A percentile compares a stretch with the other conserved stretches of the same genome.
Evolutionary conservation across 345 rosid species (phyloP).

Genomic region (Gossypium rotundifolium): DNA sequence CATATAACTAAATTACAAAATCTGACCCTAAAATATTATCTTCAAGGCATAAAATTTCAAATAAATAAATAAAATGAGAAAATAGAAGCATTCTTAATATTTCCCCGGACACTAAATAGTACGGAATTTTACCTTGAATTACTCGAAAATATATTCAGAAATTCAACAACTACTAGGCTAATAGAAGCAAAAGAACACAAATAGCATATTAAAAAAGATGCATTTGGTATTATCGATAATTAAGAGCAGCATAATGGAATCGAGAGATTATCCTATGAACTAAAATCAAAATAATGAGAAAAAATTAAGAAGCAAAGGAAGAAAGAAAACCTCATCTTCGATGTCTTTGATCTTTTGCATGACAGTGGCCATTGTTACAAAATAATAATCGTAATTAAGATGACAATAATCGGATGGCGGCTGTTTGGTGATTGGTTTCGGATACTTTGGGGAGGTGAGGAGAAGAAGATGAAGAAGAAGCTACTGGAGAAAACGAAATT

Average conservation of each 20-base stretch:
- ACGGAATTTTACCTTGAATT: neutral
- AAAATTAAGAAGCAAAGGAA: neutral
- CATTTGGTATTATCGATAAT: neutral
- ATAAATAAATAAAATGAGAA: neutral
- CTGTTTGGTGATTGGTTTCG: neutral
- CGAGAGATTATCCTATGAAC: neutral
- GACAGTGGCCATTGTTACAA: constrained; percentile 61
- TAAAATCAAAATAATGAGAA: neutral
- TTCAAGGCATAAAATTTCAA: neutral
- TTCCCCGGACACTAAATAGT: neutral
- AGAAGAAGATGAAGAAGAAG: neutral
- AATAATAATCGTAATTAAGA: neutral
- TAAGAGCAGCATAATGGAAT: neutral
- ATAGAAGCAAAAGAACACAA: neutral
- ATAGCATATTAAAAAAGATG: neutral
- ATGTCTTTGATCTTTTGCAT: constrained; percentile 90
- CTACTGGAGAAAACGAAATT: neutral
- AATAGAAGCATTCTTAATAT: neutral
- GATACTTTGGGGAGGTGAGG: neutral
- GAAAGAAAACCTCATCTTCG: constrained; percentile 66
- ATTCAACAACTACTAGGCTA: neutral
- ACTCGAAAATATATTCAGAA: neutral
- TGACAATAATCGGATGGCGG: neutral
- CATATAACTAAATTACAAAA: neutral
- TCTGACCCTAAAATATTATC: neutral